phyloP scores from a whole-genome alignment of 2,329 filamentous ascomycete species.

The Exophiala xenobiotica region DNA sequence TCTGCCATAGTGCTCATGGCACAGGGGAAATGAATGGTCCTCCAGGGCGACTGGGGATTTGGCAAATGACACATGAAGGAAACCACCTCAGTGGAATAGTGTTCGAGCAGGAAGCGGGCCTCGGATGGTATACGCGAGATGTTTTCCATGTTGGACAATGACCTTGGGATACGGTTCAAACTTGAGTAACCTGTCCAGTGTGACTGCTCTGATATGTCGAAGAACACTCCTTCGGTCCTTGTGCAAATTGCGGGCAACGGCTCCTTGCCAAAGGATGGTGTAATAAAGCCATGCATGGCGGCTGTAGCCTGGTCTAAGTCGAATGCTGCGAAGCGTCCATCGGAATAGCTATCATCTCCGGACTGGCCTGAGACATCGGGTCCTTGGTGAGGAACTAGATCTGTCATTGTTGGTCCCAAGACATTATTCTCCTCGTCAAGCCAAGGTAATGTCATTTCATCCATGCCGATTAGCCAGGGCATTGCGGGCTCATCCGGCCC shows the following conservation, averaged over 20 bases:
- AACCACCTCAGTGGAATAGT: conserved; percentile 12
- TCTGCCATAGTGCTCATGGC: conserved; percentile 14
- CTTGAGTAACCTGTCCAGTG: conserved; percentile 3
- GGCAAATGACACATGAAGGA: conserved; percentile 11
- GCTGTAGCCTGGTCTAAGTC: background rate
- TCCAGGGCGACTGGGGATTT: conserved; percentile 8
- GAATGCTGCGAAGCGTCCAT: background rate
- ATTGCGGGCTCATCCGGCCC: conserved; percentile 2
- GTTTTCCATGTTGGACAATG: conserved; percentile 10
- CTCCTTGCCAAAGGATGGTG: conserved; percentile 2
- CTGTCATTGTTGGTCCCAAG: background rate
- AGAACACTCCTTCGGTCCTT: background rate
- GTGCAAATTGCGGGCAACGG: background rate
- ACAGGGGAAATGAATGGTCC: conserved; percentile 9
- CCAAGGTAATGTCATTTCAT: conserved; percentile 5
- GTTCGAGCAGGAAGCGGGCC: conserved; percentile 9
- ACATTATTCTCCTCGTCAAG: conserved; percentile 1
- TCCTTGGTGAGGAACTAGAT: background rate
- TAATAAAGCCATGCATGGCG: background rate
- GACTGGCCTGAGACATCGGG: background rate
- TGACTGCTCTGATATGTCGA: background rate
- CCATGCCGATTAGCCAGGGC: conserved; percentile 6
- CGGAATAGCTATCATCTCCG: background rate
- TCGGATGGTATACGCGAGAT: conserved; percentile 10
- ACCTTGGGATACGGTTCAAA: conserved; percentile 3